phyloP scores from a whole-genome alignment of 1,284 basidiomycete genomes.

The Leccinum cinnamomeum region DNA sequence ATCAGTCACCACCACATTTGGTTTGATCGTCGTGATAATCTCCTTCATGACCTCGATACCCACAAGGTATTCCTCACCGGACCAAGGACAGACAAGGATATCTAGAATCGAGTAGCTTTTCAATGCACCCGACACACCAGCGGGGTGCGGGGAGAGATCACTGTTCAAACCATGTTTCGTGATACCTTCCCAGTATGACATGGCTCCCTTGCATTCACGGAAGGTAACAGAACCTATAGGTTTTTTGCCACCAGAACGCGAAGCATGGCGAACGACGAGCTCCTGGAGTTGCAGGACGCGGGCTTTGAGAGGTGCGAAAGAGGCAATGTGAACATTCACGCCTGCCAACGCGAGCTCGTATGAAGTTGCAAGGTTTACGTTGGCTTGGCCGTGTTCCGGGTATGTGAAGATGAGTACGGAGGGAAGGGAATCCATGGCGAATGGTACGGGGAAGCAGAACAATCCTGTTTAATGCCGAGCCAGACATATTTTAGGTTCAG shows the following conservation, averaged over 20 bases:
- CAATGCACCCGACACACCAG: slow-evolving; percentile 8
- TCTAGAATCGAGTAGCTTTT: background rate
- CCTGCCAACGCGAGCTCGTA: slow-evolving; percentile 15
- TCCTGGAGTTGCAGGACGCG: slow-evolving; percentile 13
- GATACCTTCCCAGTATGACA: background rate
- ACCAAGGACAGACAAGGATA: background rate
- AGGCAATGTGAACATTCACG: slow-evolving; percentile 5
- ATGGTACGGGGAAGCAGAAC: too few relatives aligned
- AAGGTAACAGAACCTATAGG: slow-evolving; percentile 4
- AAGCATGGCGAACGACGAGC: slow-evolving; percentile 6
- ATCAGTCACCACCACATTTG: slow-evolving; percentile 4
- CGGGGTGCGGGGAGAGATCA: background rate
- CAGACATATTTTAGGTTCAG: background rate
- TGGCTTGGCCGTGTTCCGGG: slow-evolving; percentile 14
- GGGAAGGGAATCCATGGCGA: background rate
- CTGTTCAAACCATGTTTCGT: background rate
- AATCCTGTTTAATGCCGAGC: background rate
- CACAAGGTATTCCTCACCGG: slow-evolving; percentile 5
- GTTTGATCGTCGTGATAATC: slow-evolving; percentile 8
- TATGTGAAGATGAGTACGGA: slow-evolving; percentile 12
- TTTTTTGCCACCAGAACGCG: background rate
- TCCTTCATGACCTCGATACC: background rate
- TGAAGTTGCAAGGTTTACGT: slow-evolving; percentile 14
- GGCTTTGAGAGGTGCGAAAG: slow-evolving; percentile 6
- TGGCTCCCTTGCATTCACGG: slow-evolving; percentile 5